Conservation (phyloP, 2,329 filamentous ascomycete genomes). For the Meredithiella fracta region DNA sequence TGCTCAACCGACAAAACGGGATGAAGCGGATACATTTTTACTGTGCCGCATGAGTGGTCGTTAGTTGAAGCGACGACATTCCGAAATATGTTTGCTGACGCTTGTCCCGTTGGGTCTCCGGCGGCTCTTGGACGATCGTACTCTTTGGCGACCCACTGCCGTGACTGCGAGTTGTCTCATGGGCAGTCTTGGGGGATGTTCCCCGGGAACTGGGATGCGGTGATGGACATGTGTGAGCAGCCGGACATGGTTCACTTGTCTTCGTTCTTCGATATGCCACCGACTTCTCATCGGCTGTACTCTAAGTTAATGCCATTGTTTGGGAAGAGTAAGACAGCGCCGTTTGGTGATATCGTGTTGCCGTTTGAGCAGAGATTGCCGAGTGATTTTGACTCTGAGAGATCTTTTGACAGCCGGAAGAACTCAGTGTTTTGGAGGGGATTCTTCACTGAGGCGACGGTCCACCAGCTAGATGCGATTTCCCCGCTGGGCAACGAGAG, state of each 20-base stretch:
- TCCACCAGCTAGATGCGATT: not conserved
- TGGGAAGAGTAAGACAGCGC: constrained; percentile 53
- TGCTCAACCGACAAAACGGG: not conserved
- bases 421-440: constrained; percentile 60
- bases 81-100: constrained; percentile 28
- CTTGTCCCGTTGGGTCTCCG: constrained; percentile 47
- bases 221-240: constrained; percentile 57
- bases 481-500: constrained; percentile 28
- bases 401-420: constrained; percentile 43
- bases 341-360: constrained; percentile 63
- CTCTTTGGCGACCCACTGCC: constrained; percentile 8
- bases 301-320: constrained; percentile 57
- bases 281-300: constrained; percentile 39
- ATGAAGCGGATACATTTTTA: not conserved
- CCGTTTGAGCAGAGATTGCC: constrained; percentile 29
- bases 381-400: constrained; percentile 24
- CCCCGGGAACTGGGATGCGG: constrained; percentile 45
- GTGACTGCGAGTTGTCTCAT: constrained; percentile 19
- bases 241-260: constrained; percentile 60
- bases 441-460: constrained; percentile 7
- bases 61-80: constrained; percentile 18
- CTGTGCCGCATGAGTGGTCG: constrained; percentile 4
- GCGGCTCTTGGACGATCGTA: constrained; percentile 16
- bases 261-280: constrained; percentile 49
- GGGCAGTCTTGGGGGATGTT: constrained; percentile 47